These are phyloP conservation scores for Monosporascus sp. DNA, from an alignment of 2,329 filamentous ascomycete genomes.

Conservation along the genomic window DNA sequence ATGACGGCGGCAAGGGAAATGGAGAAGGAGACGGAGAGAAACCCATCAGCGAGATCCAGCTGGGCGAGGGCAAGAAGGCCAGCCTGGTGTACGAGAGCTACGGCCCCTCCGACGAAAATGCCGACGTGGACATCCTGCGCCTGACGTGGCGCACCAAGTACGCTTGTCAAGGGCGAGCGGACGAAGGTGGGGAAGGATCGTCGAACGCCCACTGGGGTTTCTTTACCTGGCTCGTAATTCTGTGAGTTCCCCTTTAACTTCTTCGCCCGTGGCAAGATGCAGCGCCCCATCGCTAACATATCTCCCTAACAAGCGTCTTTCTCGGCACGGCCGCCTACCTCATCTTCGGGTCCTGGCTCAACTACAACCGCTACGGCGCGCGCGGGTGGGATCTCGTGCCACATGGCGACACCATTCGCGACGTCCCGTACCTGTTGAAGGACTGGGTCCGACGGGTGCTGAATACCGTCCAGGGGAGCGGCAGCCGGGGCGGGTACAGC, in stretches of 20 bases:
- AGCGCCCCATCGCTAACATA: constrained; percentile 14
- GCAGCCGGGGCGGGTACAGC: constrained; percentile 86
- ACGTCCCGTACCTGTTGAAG: constrained; percentile 86
- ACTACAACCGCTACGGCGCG: constrained; percentile 95
- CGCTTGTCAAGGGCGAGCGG: constrained; percentile 60
- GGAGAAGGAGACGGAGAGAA: constrained; percentile 34
- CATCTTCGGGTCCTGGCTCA: constrained; percentile 97
- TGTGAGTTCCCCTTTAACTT: constrained; percentile 55
- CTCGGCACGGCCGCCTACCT: constrained; percentile 81
- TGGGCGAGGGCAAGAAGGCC: constrained; percentile 42
- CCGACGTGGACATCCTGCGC: constrained; percentile 57
- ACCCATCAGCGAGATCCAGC: constrained; percentile 43
- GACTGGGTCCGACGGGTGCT: constrained; percentile 79
- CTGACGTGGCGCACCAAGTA: constrained; percentile 85
- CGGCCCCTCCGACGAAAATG: constrained; percentile 50
- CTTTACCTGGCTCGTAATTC: constrained; percentile 93
- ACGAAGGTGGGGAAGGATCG: constrained; percentile 38
- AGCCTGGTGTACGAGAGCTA: constrained; percentile 77
- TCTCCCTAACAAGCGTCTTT: constrained; percentile 62
- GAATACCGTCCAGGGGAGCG: constrained; percentile 77
- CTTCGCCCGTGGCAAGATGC: not conserved
- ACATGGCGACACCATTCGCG: constrained; percentile 85
- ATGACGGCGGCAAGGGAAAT: constrained; percentile 29
- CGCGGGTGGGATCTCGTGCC: constrained; percentile 92
- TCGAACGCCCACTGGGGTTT: constrained; percentile 73